Evolutionary conservation across 805 yeast genomes (phyloP).

Genomic region (Lachancea waltii): DNA sequence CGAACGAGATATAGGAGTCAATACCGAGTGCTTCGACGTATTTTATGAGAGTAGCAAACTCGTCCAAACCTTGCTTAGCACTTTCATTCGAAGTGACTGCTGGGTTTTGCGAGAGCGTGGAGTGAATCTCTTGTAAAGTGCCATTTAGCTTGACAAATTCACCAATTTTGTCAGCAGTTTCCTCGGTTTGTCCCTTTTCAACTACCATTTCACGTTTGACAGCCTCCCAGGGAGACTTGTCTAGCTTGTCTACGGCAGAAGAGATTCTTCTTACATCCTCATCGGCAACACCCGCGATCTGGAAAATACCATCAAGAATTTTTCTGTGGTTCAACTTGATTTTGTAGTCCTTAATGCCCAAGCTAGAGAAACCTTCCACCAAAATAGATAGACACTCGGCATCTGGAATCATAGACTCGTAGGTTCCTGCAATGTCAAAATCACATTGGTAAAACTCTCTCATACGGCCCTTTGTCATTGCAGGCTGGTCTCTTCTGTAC

Average conservation of each 20-base stretch:
- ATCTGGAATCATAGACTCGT: slow-evolving; percentile 94
- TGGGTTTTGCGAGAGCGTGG: slow-evolving; percentile 49
- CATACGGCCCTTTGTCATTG: slow-evolving; percentile 99
- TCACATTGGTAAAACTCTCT: slow-evolving; percentile 99
- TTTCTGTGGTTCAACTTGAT: slow-evolving; percentile 93
- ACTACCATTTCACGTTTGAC: slow-evolving; percentile 88
- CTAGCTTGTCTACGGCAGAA: slow-evolving; percentile 94
- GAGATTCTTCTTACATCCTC: slow-evolving; percentile 92
- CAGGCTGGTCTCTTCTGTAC: slow-evolving; percentile 98
- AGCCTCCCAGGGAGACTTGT: slow-evolving; percentile 91
- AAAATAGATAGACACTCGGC: slow-evolving; percentile 77
- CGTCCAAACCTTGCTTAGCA: slow-evolving; percentile 76
- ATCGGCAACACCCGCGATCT: slow-evolving; percentile 88
- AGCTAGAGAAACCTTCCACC: slow-evolving; percentile 75
- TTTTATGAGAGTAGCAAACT: slow-evolving; percentile 66
- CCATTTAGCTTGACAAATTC: slow-evolving; percentile 85
- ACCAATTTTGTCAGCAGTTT: slow-evolving; percentile 89
- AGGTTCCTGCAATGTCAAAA: slow-evolving; percentile 90
- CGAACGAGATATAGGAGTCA: slow-evolving; percentile 64
- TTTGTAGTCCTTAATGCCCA: slow-evolving; percentile 86
- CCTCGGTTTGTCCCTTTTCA: slow-evolving; percentile 86
- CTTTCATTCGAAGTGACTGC: slow-evolving; percentile 55
- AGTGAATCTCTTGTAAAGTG: slow-evolving; percentile 55
- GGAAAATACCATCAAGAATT: slow-evolving; percentile 90
- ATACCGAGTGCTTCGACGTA: slow-evolving; percentile 83